These are phyloP conservation scores for Xylariales sp. DNA, from an alignment of 2,329 filamentous ascomycete genomes.

Conservation along the genomic window DNA sequence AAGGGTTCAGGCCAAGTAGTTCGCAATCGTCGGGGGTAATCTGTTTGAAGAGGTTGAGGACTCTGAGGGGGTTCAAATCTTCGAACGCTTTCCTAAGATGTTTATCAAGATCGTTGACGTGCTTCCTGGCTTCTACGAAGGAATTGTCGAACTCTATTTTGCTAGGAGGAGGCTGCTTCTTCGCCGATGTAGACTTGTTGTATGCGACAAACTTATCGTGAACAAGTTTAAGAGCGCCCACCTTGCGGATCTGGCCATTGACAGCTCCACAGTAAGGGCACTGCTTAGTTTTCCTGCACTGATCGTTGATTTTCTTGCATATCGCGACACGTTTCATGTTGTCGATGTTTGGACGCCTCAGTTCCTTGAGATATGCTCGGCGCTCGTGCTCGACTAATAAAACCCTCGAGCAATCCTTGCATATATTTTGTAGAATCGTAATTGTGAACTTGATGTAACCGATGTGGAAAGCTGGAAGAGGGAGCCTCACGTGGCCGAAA, in stretches of 20 bases:
- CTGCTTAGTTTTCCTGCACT: conserved; percentile 85
- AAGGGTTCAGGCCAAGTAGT: conserved; percentile 86
- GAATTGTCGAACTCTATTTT: conserved; percentile 89
- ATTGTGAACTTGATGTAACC: conserved; percentile 96
- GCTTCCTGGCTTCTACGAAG: conserved; percentile 81
- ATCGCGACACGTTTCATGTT: conserved; percentile 86
- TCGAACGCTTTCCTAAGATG: conserved; percentile 93
- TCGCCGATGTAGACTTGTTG: conserved; percentile 87
- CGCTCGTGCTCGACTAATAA: conserved; percentile 85
- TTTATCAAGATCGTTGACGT: conserved; percentile 86
- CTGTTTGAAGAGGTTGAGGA: conserved; percentile 90
- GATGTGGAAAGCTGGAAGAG: conserved; percentile 93
- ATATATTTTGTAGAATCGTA: conserved; percentile 91
- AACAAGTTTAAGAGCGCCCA: conserved; percentile 89
- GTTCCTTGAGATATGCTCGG: conserved; percentile 79
- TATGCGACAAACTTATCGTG: conserved; percentile 93
- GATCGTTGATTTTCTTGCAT: conserved; percentile 87
- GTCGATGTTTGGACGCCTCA: conserved; percentile 85
- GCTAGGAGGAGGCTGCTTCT: conserved; percentile 83
- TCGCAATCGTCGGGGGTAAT: conserved; percentile 90
- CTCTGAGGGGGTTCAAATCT: conserved; percentile 88
- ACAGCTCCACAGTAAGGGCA: conserved; percentile 84
- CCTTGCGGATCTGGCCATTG: conserved; percentile 93
- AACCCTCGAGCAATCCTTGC: conserved; percentile 91
- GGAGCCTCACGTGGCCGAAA: conserved; percentile 92